Percentiles rank a stretch among this genome's conserved stretches.
Conservation (phyloP, 768 basidiomycete species). For the Candolleomyces efflorescens region DNA sequence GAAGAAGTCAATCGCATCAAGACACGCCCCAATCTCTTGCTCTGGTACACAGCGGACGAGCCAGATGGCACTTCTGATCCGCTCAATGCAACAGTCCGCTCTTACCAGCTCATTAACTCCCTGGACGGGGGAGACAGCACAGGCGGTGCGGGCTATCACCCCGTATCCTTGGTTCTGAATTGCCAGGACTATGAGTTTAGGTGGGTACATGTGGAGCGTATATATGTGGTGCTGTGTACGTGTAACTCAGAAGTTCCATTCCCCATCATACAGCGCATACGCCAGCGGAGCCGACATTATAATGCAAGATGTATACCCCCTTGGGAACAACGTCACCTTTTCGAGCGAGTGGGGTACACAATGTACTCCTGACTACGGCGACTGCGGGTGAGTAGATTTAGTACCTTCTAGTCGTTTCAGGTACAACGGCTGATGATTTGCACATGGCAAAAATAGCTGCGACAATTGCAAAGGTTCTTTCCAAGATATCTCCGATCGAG, state of each 20-base stretch:
- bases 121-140: conserved; percentile 49
- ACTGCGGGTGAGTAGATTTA: conserved; percentile 57
- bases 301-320: conserved; percentile 62
- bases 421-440: neutral
- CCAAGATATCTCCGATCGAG: conserved; percentile 62
- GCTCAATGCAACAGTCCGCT: conserved; percentile 48
- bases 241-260: neutral
- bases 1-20: conserved; percentile 69
- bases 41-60: conserved; percentile 76
- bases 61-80: conserved; percentile 71
- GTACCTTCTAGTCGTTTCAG: neutral
- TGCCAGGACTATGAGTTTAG: conserved; percentile 65
- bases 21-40: conserved; percentile 59
- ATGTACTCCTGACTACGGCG: conserved; percentile 64
- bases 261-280: conserved; percentile 24
- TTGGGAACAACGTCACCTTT: conserved; percentile 60
- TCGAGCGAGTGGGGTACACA: conserved; percentile 57
- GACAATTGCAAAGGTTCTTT: conserved; percentile 67
- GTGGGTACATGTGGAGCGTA: conserved; percentile 15
- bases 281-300: conserved; percentile 65
- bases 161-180: conserved; percentile 60
- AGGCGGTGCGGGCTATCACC: conserved; percentile 57
- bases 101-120: conserved; percentile 54
- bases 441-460: conserved; percentile 26
- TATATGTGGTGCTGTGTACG: too few species aligned